Percentiles rank a stretch among this genome's conserved stretches.
Conservation (phyloP, 2,329 filamentous ascomycete species). For the Raffaelea ambrosiae region DNA sequence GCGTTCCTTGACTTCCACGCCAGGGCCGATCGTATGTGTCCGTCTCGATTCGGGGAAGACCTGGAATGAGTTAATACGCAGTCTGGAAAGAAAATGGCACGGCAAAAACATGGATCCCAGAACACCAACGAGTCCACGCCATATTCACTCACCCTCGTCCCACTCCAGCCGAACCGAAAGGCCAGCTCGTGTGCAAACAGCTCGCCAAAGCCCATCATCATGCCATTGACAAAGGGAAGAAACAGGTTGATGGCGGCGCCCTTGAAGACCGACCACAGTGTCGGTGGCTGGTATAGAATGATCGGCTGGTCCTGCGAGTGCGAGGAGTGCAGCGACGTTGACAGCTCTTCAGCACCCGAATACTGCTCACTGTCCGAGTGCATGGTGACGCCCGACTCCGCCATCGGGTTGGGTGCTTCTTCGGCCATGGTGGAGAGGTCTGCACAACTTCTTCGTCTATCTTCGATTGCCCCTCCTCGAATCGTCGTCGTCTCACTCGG, state of each 20-base stretch:
- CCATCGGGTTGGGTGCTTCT: constrained; percentile 44
- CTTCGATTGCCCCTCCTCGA: not conserved
- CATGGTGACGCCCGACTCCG: constrained; percentile 68
- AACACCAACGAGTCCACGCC: too few species aligned
- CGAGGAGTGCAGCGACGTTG: constrained; percentile 50
- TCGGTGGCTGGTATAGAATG: constrained; percentile 83
- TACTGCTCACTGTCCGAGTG: constrained; percentile 80
- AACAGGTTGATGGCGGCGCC: constrained; percentile 94
- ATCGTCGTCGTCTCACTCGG: not conserved
- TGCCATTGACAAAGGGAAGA: constrained; percentile 89
- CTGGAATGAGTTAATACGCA: constrained; percentile 22
- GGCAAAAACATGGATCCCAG: too few species aligned
- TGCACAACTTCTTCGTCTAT: not conserved
- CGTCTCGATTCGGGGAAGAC: constrained; percentile 53
- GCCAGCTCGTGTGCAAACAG: constrained; percentile 93
- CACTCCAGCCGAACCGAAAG: constrained; percentile 85
- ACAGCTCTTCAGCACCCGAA: constrained; percentile 55
- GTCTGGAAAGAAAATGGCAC: not conserved
- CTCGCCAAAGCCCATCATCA: constrained; percentile 98
- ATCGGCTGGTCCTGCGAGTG: constrained; percentile 42
- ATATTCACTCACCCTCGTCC: constrained; percentile 66
- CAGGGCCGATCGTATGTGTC: constrained; percentile 64
- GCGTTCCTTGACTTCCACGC: constrained; percentile 70
- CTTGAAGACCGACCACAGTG: constrained; percentile 73
- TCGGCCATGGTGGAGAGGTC: constrained; percentile 42